These are phyloP conservation scores for Gossypium longicalyx DNA, from an alignment of 345 rosid genomes.

Conservation along the genomic window DNA sequence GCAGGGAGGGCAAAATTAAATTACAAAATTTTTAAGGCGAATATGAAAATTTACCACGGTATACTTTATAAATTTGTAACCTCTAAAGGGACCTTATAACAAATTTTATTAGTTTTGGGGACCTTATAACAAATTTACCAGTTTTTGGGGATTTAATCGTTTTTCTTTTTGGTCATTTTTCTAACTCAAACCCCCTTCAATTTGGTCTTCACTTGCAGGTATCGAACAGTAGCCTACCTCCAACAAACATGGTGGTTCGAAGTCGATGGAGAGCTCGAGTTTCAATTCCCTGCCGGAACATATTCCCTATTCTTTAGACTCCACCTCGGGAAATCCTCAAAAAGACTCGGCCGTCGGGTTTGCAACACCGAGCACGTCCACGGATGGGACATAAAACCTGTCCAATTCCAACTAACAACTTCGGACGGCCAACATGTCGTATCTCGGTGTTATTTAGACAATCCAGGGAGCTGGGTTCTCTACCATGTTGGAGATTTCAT, in stretches of 20 bases:
- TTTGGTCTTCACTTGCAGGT: conserved; percentile 33
- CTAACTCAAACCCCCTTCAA: not conserved
- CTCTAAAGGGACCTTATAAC: too few relatives aligned
- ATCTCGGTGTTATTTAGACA: conserved; percentile 46
- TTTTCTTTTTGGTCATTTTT: not conserved
- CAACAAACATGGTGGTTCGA: conserved; percentile 98
- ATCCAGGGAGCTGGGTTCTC: conserved; percentile 62
- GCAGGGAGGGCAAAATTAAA: too few relatives aligned
- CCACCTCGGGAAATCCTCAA: conserved; percentile 47
- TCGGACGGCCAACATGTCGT: conserved; percentile 60
- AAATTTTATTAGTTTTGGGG: too few relatives aligned
- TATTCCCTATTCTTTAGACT: not conserved
- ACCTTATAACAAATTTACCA: too few relatives aligned
- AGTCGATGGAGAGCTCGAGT: conserved; percentile 73
- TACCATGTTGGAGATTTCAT: conserved; percentile 78
- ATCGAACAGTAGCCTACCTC: conserved; percentile 69
- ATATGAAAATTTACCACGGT: too few relatives aligned
- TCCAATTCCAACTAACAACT: conserved; percentile 64
- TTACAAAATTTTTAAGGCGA: too few relatives aligned
- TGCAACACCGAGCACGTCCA: conserved; percentile 73
- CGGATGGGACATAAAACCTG: conserved; percentile 93
- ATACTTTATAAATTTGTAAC: too few relatives aligned
- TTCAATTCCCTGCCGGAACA: conserved; percentile 48
- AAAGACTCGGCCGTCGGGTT: conserved; percentile 60
- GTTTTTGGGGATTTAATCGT: not conserved